Conservation (phyloP, 768 basidiomycete genomes). For the Arthromyces matolae region DNA sequence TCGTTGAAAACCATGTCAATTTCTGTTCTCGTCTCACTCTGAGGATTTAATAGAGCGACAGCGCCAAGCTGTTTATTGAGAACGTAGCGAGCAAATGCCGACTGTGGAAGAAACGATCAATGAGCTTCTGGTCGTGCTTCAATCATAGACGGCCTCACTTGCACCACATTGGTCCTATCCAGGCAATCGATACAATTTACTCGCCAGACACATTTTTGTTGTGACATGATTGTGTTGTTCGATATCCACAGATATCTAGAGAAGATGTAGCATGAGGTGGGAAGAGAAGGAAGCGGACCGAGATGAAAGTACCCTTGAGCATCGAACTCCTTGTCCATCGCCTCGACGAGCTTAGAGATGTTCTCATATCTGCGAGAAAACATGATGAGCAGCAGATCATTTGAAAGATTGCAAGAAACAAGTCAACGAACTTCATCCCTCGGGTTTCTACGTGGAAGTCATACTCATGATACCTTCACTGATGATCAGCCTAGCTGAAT, state of each 20-base stretch:
- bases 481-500: neutral
- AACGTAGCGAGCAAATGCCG: slow-evolving; percentile 85
- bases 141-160: slow-evolving; percentile 42
- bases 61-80: slow-evolving; percentile 72
- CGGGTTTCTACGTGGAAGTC: slow-evolving; percentile 93
- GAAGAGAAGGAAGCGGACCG: neutral
- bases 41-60: slow-evolving; percentile 60
- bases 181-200: slow-evolving; percentile 96
- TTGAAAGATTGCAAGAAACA: neutral
- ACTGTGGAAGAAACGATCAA: slow-evolving; percentile 40
- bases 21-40: slow-evolving; percentile 49
- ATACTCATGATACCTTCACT: slow-evolving; percentile 68
- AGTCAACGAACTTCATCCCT: slow-evolving; percentile 78
- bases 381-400: neutral
- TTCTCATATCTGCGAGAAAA: slow-evolving; percentile 78
- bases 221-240: slow-evolving; percentile 61
- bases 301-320: slow-evolving; percentile 70
- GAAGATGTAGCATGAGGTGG: slow-evolving; percentile 4
- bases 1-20: slow-evolving; percentile 79
- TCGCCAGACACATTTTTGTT: slow-evolving; percentile 84
- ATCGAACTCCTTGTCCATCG: slow-evolving; percentile 73
- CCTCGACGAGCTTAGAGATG: slow-evolving; percentile 68
- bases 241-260: slow-evolving; percentile 81
- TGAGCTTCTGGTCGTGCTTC: neutral
- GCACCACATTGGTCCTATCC: slow-evolving; percentile 92